Evolutionary conservation across 2,329 filamentous ascomycete species (phyloP).

Genomic region (Bipolaris sorokiniana): DNA sequence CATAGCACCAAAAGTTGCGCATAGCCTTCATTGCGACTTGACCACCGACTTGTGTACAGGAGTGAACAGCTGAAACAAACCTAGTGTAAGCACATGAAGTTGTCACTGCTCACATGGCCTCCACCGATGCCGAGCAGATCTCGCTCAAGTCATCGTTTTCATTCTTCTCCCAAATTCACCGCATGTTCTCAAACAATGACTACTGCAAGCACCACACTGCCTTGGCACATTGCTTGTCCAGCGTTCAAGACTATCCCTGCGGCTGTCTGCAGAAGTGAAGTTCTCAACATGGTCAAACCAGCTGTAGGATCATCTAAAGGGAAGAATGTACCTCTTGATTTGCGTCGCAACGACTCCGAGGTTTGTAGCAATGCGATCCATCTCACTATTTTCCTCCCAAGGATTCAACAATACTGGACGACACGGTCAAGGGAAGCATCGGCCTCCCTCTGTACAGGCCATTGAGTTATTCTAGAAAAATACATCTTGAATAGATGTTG

Average conservation of each 20-base stretch:
- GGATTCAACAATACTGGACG: slow-evolving; percentile 56
- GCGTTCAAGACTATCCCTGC: slow-evolving; percentile 10
- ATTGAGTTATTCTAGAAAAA: no score
- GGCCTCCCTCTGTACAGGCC: slow-evolving; percentile 57
- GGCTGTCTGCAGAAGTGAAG: slow-evolving; percentile 12
- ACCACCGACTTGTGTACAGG: no score
- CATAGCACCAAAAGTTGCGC: no score
- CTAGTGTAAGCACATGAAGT: neutral
- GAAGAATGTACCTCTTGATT: slow-evolving; percentile 52
- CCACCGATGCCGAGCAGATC: neutral
- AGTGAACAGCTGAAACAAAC: neutral
- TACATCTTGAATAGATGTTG: no score
- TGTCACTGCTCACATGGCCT: neutral
- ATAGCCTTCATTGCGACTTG: no score
- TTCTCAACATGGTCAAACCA: slow-evolving; percentile 16
- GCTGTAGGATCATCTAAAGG: neutral
- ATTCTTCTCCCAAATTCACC: neutral
- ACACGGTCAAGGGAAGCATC: slow-evolving; percentile 64
- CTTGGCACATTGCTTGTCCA: slow-evolving; percentile 26
- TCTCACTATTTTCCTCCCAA: slow-evolving; percentile 1
- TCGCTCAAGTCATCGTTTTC: neutral
- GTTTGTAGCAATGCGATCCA: slow-evolving; percentile 31
- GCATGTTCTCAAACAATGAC: slow-evolving; percentile 3
- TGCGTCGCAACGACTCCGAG: slow-evolving; percentile 61
- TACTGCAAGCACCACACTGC: slow-evolving; percentile 3